Evolutionary conservation across 2,329 filamentous ascomycete genomes (phyloP), one percentile per base, ranked within the genome.

Genomic region (Magnaporthiopsis rhizophila): DNA sequence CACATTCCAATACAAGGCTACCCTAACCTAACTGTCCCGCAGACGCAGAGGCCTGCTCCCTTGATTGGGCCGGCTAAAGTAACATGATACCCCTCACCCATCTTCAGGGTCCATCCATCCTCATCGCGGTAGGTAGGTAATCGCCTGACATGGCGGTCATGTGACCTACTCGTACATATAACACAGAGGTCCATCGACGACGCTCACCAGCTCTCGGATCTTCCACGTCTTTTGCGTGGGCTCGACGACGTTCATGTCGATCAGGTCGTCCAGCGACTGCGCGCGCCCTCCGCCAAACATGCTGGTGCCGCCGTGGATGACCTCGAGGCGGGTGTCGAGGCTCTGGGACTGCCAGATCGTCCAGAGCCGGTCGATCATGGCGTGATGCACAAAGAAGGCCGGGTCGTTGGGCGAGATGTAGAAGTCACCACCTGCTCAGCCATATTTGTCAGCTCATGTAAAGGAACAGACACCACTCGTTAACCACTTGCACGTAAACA

Each of bases 361-460:
- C 72, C 72, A 73, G 26, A 67, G 67, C 1, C 72, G 70, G 65
- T 73, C 72, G 53, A 73, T 72, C 60, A 50, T 62, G 65, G 65
- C 67, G 61, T 73, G 72, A 62, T 73, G 72, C 38, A 71, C 64
- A 65, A 65, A 73, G 34, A 73, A 73, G 28, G 69, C 69, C 53
- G 72, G 72, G 61, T 73, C 72, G 45, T 73, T 76, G 6, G 77
- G 78, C 7, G 72, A 77, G 2, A 73, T 73, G 62, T 71, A 78
- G 61, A 78, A 73, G 63, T 79, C 77, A 3, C 73, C 72, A 34
- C 75, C 32, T 34, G 32, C 8, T 12, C 32, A 9, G 6, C 1
- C 32, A 9, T 30, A 30, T 30, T 30, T 30, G 30, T 30, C 30
- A 30, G 30, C 30, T 30, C 4, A 3, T 30, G 30, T 30, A 30